Base-by-base conservation (phyloP, 2,329 filamentous ascomycete species). In the Neodidymelliopsis sp. region DNA sequence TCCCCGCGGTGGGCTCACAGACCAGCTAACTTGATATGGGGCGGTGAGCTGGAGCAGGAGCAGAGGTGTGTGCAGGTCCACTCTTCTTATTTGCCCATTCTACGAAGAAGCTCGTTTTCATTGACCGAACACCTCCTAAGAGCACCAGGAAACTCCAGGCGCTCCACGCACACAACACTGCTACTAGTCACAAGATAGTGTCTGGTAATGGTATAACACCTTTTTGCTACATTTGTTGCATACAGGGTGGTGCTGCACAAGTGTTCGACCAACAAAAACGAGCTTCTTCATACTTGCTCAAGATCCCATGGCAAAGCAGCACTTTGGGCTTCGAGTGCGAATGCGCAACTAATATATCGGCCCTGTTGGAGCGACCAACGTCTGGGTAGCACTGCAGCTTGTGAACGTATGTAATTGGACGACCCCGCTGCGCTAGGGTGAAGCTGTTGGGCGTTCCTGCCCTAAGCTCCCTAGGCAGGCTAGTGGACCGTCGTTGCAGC, bases 391-490 rank as follows among this genome's bases (percentile, higher is more conserved):
- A 29, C 15, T 9, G 29, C 25, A 35, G 34, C 29, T 25, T 37
- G 37, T 34, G 34, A 33, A n/a, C 40, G 35, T 30, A 30, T 25
- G 24, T 24, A 44, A 36, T 36, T 50, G 46, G 46, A 29, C 39
- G 18, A 30, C 15, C 34, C 34, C 39, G 35, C 35, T 34, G 40
- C 47, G 51, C 56, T 52, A 53, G 28, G 11, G 30, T 42, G 37
- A 42, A 37, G 37, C 42, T 40, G 54, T 40, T 31, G 40, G 46
- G 46, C 38, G 56, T 56, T 39, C 52, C 47, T 46, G 52, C 54
- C 37, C 38, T 39, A 44, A 45, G 15, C 25, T 19, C 40, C 29
- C 38, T 19, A 24, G 37, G 43, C 28, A 24, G 23, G 42, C 57
- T 59, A 56, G 33, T 40, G 16, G 37, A 30, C 37, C 47, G 39